Evolutionary conservation across 164 flowering plant genomes (phyloP).

Genomic region (Nymphaea thermarum): DNA sequence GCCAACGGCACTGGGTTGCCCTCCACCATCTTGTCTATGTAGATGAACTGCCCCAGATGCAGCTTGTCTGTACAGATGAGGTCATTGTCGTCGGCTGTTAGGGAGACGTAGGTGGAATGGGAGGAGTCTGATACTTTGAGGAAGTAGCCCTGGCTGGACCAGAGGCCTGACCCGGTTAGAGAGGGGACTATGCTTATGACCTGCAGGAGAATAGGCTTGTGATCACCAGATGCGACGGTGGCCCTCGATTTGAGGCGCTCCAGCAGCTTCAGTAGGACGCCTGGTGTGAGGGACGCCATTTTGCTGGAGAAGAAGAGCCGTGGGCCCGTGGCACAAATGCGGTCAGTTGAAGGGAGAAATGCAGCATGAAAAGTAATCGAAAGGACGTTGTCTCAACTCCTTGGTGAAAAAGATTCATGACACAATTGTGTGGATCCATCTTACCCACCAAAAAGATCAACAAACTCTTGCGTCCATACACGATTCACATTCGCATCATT

Average conservation of each 20-base stretch:
- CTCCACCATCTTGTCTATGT: conserved; percentile 54
- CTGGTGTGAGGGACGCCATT: conserved; percentile 92
- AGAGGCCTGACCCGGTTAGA: conserved; percentile 66
- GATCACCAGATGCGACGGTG: conserved; percentile 59
- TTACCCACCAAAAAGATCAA: too few species aligned
- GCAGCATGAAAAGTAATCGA: too few species aligned
- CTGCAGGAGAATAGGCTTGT: conserved; percentile 76
- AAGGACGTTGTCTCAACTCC: too few species aligned
- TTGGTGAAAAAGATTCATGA: too few species aligned
- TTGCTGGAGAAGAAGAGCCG: background rate
- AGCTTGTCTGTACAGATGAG: conserved; percentile 74
- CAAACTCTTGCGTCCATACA: too few species aligned
- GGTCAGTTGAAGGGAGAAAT: background rate
- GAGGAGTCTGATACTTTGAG: conserved; percentile 94
- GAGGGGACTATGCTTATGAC: conserved; percentile 97
- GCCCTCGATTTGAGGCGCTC: conserved; percentile 53
- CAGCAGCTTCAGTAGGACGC: conserved; percentile 80
- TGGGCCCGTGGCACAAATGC: too few species aligned
- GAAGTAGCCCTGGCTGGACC: conserved; percentile 95
- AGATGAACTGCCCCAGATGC: conserved; percentile 88
- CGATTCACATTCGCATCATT: too few species aligned
- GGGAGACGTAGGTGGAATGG: conserved; percentile 75
- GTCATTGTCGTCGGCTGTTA: conserved; percentile 72
- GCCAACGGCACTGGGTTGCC: conserved; percentile 81
- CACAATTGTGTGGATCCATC: too few species aligned